phyloP scores from a whole-genome alignment of 805 yeast genomes.

The Cephaloascus albidus region DNA sequence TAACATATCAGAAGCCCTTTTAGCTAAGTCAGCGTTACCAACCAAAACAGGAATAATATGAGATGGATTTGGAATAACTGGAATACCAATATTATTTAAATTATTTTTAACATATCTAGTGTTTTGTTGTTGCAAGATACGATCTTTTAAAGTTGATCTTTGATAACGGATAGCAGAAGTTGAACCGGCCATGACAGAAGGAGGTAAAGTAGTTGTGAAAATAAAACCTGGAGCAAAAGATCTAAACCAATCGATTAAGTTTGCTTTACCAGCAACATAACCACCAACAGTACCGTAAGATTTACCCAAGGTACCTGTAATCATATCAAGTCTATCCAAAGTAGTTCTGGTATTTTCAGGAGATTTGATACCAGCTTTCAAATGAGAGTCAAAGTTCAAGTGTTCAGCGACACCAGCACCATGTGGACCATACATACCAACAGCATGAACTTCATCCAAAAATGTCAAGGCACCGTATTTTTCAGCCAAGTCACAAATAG shows the following conservation, averaged over 20 bases:
- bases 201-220: conserved; percentile 94
- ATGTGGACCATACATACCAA: conserved; percentile 98
- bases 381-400: conserved; percentile 77
- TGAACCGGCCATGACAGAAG: conserved; percentile 96
- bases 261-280: conserved; percentile 82
- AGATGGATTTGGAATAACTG: conserved; percentile 95
- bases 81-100: conserved; percentile 67
- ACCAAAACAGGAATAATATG: conserved; percentile 94
- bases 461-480: conserved; percentile 96
- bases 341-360: conserved; percentile 45
- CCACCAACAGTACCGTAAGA: conserved; percentile 98
- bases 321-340: conserved; percentile 87
- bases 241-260: conserved; percentile 89
- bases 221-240: conserved; percentile 96
- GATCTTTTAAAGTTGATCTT: conserved; percentile 64
- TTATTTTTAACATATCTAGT: conserved; percentile 77
- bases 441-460: conserved; percentile 98
- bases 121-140: conserved; percentile 77
- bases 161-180: conserved; percentile 80
- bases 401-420: conserved; percentile 99
- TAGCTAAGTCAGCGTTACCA: conserved; percentile 91
- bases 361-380: conserved; percentile 51
- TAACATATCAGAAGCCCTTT: conserved; percentile 81
- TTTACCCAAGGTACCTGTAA: conserved; percentile 96
- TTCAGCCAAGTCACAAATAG: conserved; percentile 91